Conservation (phyloP, 192 early-diverging fungal genomes). For the Coemansia erecta region DNA sequence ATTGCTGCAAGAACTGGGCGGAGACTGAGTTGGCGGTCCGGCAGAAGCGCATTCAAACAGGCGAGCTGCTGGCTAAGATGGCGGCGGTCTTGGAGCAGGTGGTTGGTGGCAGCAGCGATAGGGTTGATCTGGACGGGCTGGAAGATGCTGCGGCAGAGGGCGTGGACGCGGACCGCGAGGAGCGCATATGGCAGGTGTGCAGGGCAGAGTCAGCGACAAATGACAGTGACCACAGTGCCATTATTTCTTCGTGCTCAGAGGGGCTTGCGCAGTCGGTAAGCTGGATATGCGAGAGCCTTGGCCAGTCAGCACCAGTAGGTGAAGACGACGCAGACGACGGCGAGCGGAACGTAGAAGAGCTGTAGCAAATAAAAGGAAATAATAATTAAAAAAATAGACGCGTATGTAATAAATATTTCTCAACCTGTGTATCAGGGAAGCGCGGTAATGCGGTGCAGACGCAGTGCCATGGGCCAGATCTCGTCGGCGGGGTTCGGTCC, state of each 20-base stretch:
- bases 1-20: slow-evolving; percentile 30
- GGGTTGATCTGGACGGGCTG: neutral
- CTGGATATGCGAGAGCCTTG: neutral
- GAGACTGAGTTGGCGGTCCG: slow-evolving; percentile 8
- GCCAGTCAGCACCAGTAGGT: neutral
- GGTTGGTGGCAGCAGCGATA: neutral
- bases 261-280: neutral
- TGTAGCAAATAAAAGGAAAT: no score
- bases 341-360: neutral
- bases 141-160: no score
- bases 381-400: neutral
- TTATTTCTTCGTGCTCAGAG: neutral
- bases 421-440: no score
- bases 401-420: neutral
- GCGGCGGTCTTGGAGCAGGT: neutral
- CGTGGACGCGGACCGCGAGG: neutral
- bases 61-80: neutral
- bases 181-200: neutral
- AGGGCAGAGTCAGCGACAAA: neutral
- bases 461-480: no score
- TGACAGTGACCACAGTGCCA: neutral
- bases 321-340: neutral
- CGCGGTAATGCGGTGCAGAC: no score
- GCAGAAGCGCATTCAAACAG: slow-evolving; percentile 19
- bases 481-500: no score